Evolutionary conservation across 768 basidiomycete genomes (phyloP).

Genomic region (Tephrocybe sp.): DNA sequence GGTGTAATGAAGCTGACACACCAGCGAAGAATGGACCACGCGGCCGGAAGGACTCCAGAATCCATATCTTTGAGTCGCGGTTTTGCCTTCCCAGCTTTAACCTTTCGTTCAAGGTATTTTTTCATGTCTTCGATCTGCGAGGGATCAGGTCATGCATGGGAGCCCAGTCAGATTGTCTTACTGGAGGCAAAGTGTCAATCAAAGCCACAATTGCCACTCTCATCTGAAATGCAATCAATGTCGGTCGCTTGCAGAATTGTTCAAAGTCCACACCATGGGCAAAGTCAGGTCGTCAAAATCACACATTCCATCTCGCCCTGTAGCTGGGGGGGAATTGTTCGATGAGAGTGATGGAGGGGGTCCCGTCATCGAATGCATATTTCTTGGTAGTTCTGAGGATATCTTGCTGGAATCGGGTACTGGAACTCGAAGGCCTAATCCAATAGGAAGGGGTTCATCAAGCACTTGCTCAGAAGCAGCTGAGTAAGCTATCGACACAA

Average conservation of each 20-base stretch:
- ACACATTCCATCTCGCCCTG: conserved; percentile 37
- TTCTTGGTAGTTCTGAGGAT: neutral
- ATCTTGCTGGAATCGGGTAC: conserved; percentile 25
- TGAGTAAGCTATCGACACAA: conserved; percentile 60
- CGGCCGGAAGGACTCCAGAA: conserved; percentile 47
- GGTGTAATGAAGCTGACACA: too few relatives aligned
- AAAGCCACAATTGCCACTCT: conserved; percentile 39
- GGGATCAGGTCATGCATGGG: conserved; percentile 1
- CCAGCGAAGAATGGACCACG: conserved; percentile 68
- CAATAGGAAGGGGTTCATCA: conserved; percentile 57
- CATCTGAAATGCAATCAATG: conserved; percentile 35
- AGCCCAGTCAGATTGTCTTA: conserved; percentile 18
- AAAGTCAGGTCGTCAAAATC: conserved; percentile 50
- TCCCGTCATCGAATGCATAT: neutral
- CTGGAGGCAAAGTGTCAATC: conserved; percentile 48
- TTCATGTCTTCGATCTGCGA: conserved; percentile 56
- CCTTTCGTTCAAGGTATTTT: conserved; percentile 51
- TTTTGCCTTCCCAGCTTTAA: conserved; percentile 47
- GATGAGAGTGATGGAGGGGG: neutral
- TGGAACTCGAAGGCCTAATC: conserved; percentile 57
- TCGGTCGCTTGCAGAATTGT: neutral
- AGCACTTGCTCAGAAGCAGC: conserved; percentile 52
- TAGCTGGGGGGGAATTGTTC: neutral
- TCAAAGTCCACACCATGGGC: conserved; percentile 26
- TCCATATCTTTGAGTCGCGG: conserved; percentile 54